These are phyloP conservation scores for Leccinum angustisporum DNA, from an alignment of 1,284 basidiomycete genomes.

Conservation along the genomic window DNA sequence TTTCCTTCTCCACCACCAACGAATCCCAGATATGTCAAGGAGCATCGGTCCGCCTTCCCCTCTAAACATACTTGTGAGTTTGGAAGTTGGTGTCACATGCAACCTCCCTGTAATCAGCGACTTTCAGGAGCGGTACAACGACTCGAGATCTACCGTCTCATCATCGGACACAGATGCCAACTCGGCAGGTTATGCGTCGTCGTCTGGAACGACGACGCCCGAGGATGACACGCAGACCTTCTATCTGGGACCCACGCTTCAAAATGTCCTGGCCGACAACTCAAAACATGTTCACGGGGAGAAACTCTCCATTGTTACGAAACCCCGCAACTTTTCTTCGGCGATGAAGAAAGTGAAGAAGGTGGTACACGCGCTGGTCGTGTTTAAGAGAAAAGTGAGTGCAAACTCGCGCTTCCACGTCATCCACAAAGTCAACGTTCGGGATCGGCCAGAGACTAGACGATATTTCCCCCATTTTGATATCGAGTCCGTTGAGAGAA, in stretches of 20 bases:
- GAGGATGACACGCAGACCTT: conserved; percentile 31
- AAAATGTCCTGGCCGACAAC: conserved; percentile 9
- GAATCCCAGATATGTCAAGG: conserved; percentile 13
- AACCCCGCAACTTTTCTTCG: conserved; percentile 14
- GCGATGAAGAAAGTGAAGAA: conserved; percentile 28
- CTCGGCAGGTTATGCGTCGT: conserved; percentile 26
- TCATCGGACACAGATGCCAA: conserved; percentile 28
- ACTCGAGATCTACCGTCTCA: conserved; percentile 23
- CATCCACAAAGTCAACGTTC: not conserved
- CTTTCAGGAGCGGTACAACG: conserved; percentile 17
- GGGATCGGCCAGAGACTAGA: conserved; percentile 19
- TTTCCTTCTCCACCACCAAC: not conserved
- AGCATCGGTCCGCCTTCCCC: conserved; percentile 15
- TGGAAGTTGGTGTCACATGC: not conserved
- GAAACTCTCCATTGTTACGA: conserved; percentile 16
- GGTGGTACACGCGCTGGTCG: conserved; percentile 16
- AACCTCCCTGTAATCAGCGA: not conserved
- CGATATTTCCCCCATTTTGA: conserved; percentile 25
- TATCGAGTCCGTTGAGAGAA: conserved; percentile 30
- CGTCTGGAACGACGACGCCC: conserved; percentile 34
- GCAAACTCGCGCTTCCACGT: not conserved
- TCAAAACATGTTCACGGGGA: not conserved
- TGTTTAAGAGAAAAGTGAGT: conserved; percentile 29
- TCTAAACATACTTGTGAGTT: conserved; percentile 19
- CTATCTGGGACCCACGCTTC: conserved; percentile 18